These are phyloP conservation scores for Fusarium nelsonii DNA, from an alignment of 2,329 filamentous ascomycete genomes.

Conservation along the genomic window DNA sequence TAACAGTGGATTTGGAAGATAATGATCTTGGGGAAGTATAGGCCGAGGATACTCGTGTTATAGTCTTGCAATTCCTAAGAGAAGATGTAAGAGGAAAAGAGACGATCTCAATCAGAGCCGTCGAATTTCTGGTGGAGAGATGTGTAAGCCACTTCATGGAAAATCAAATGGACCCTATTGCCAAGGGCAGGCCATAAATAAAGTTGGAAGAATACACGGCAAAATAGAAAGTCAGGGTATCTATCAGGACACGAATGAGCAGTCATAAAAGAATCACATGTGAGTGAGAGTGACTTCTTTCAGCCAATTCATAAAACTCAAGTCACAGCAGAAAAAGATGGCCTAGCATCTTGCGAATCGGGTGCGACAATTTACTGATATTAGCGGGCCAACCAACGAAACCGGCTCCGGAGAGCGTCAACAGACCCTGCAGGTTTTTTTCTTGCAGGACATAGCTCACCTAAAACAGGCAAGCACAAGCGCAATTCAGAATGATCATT, in stretches of 20 bases:
- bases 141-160: conserved; percentile 33
- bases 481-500: conserved; percentile 1
- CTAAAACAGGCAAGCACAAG: conserved; percentile 19
- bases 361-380: conserved; percentile 3
- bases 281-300: conserved; percentile 14
- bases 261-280: conserved; percentile 11
- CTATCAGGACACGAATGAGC: conserved; percentile 20
- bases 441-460: neutral
- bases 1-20: neutral
- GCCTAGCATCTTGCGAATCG: conserved; percentile 15
- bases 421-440: conserved; percentile 8
- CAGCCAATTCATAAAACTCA: neutral
- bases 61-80: neutral
- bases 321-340: conserved; percentile 23
- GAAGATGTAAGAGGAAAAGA: conserved; percentile 11
- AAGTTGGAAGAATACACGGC: conserved; percentile 17
- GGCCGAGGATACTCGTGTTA: neutral
- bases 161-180: conserved; percentile 1
- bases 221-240: conserved; percentile 26
- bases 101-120: conserved; percentile 9
- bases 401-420: conserved; percentile 2
- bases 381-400: conserved; percentile 27
- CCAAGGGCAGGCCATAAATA: conserved; percentile 4
- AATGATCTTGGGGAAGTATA: neutral
- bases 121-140: conserved; percentile 28